Conservation (phyloP, 1,284 basidiomycete genomes). For the Cutaneotrichosporon sp. region DNA sequence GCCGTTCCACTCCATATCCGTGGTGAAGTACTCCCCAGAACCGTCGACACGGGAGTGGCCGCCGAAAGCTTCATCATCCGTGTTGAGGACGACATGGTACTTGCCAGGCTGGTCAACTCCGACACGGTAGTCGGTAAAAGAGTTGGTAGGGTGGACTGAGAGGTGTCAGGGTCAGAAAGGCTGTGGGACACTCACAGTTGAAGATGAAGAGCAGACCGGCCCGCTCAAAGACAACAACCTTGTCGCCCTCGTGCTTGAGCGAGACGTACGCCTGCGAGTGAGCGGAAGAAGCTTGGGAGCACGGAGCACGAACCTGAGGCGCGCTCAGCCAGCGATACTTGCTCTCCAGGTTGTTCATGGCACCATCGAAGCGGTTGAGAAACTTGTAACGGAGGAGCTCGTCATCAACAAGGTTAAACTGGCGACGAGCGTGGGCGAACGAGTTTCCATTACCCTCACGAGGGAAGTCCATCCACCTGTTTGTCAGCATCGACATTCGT, state of each 20-base stretch:
- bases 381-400: conserved; percentile 81
- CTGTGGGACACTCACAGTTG: conserved; percentile 61
- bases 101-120: conserved; percentile 85
- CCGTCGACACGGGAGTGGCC: conserved; percentile 79
- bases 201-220: conserved; percentile 91
- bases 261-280: conserved; percentile 75
- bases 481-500: background rate
- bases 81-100: conserved; percentile 76
- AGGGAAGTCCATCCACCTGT: conserved; percentile 96
- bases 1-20: conserved; percentile 84
- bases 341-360: conserved; percentile 85
- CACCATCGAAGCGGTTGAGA: conserved; percentile 86
- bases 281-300: background rate
- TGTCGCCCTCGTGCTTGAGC: conserved; percentile 87
- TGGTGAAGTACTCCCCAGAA: conserved; percentile 72
- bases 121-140: conserved; percentile 89
- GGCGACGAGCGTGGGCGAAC: conserved; percentile 91
- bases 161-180: background rate
- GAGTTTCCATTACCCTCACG: conserved; percentile 91
- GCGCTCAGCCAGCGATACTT: conserved; percentile 80
- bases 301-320: conserved; percentile 63
- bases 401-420: conserved; percentile 94
- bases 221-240: conserved; percentile 89
- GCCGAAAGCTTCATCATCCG: conserved; percentile 82
- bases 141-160: conserved; percentile 72